Percentiles rank a stretch among this genome's conserved stretches.
These are phyloP conservation scores for Malassezia yamatoensis DNA, from an alignment of 1,284 basidiomycete genomes.

Conservation along the genomic window DNA sequence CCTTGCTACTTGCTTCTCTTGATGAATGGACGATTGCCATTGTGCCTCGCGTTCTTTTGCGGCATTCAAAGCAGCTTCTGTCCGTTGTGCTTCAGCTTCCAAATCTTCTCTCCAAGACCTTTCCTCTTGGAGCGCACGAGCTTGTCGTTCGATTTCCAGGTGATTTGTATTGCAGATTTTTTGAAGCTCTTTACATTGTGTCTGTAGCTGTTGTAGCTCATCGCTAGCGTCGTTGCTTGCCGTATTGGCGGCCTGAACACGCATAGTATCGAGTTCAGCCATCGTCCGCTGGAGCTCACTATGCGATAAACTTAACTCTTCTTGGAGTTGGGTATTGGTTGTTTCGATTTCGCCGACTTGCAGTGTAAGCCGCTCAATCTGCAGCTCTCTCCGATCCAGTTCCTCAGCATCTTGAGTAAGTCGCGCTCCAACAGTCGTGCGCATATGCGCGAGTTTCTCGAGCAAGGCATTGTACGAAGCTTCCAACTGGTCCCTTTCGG, in stretches of 20 bases:
- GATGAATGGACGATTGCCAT: slow-evolving; percentile 56
- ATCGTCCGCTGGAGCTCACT: slow-evolving; percentile 25
- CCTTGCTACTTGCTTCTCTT: slow-evolving; percentile 63
- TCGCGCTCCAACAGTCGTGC: slow-evolving; percentile 83
- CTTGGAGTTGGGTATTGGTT: slow-evolving; percentile 6
- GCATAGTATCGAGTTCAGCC: slow-evolving; percentile 21
- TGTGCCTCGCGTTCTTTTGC: slow-evolving; percentile 41
- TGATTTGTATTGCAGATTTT: slow-evolving; percentile 28
- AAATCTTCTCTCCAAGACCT: slow-evolving; percentile 47
- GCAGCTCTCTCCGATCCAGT: slow-evolving; percentile 37
- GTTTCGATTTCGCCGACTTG: slow-evolving; percentile 12
- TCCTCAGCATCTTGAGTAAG: slow-evolving; percentile 75
- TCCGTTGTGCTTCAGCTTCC: slow-evolving; percentile 59
- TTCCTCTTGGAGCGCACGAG: slow-evolving; percentile 24
- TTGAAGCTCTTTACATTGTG: slow-evolving; percentile 21
- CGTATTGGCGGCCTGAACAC: slow-evolving; percentile 26
- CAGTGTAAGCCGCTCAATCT: slow-evolving; percentile 33
- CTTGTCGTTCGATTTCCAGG: slow-evolving; percentile 26
- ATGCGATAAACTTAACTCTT: slow-evolving; percentile 26
- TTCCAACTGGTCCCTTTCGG: slow-evolving; percentile 75
- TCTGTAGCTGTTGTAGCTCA: slow-evolving; percentile 22
- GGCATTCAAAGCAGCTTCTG: slow-evolving; percentile 44
- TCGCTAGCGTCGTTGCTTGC: slow-evolving; percentile 20
- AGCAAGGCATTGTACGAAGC: slow-evolving; percentile 76
- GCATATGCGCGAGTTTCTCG: slow-evolving; percentile 81